Base-by-base conservation (phyloP, 768 basidiomycete genomes). In the Mycena crocata region DNA sequence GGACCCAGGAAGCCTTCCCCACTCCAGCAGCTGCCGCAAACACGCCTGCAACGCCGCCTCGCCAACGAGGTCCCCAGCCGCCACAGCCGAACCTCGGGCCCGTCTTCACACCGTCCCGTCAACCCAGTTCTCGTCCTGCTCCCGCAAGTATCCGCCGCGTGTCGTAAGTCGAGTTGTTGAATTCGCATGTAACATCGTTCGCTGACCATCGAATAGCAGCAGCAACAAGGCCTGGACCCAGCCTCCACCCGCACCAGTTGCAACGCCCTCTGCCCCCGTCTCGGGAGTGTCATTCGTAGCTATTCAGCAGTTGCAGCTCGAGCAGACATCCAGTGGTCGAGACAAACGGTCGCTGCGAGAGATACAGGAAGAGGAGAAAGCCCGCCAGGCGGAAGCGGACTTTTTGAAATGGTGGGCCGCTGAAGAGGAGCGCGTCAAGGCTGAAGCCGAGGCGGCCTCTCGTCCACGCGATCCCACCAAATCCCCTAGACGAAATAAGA, bases 321-420 rank as follows among this genome's bases (percentile, higher is more conserved):
- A 89, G 66, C 87, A 90, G 62, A 71, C 68, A 1, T 72, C 74
- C 2, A 74, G 79, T 8, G 74, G 74, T 7, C 86, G 85, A 64
- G 87, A 87, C 67, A 89, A 86, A 66, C 86, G 86, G 34, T 92
- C 91, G 30, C 79, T 97, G 62, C 80, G 83, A 19, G 90, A 97
- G 67, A 98, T 98, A 45, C 95, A 97, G 76, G 88, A 90, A 64
- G 95, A 98, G 75, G 94, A 96, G 75, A 81, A 80, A 35, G 87
- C 85, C 44, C 83, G 84, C 30, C 87, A 85, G 66, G 85, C 83
- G 52, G 94, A 96, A 77, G 88, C 82, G 5, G 93, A 93, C 65
- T 98, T 98, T 75, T 76, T 96, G 76, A 86, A 82, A 71, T 98
- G 96, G 96, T 98, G 95, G 94, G 82, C 87, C 1, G 89, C 84